Evolutionary conservation across 306 rosid species (phyloP).

Genomic region (Potentilla sterilis): DNA sequence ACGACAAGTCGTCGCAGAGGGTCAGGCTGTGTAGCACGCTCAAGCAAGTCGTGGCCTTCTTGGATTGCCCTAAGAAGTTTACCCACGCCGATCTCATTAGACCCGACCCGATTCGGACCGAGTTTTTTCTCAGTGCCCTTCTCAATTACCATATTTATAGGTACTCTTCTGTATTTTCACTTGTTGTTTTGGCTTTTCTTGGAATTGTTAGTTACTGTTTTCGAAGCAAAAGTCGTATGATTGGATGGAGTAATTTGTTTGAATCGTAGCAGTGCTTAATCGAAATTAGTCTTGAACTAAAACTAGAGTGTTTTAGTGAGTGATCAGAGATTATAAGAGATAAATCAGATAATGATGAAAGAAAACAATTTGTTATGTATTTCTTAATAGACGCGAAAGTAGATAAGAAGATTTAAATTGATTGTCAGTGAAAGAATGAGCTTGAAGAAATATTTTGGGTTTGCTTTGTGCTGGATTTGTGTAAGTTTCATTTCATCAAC

Average conservation of each 20-base stretch:
- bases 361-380: not conserved
- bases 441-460: not conserved
- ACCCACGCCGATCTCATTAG: slow-evolving; percentile 52
- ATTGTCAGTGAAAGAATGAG: not conserved
- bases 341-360: not conserved
- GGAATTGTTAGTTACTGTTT: not conserved
- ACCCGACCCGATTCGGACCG: slow-evolving; percentile 60
- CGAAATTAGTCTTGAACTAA: not conserved
- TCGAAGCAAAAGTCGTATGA: not conserved
- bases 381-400: not conserved
- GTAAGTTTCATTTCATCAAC: not conserved
- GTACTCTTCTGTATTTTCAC: slow-evolving; percentile 24
- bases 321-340: not conserved
- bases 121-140: slow-evolving; percentile 61
- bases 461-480: not conserved
- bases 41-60: slow-evolving; percentile 49
- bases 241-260: not conserved
- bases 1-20: slow-evolving; percentile 43
- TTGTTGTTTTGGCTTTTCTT: not conserved
- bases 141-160: slow-evolving; percentile 65
- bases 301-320: too few species aligned
- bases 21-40: slow-evolving; percentile 43
- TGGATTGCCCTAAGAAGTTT: slow-evolving; percentile 56
- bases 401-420: not conserved
- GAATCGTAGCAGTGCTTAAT: not conserved